Percentiles rank a stretch among this genome's conserved stretches.
Evolutionary conservation across 1,284 basidiomycete genomes (phyloP).

Genomic region (Sporisorium scitamineum): DNA sequence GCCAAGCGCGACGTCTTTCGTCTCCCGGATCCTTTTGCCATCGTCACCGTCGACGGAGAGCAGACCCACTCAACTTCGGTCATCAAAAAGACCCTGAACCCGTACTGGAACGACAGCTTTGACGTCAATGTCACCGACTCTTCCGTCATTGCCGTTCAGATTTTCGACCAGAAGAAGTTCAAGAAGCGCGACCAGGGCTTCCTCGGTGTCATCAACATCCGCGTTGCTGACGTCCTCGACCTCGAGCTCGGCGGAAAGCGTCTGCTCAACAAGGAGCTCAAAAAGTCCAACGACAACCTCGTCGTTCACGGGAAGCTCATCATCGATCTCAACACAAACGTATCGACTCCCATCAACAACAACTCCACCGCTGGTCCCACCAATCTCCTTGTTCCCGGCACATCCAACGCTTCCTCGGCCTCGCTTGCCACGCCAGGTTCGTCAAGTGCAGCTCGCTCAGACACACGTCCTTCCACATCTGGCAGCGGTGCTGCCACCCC

Average conservation of each 20-base stretch:
- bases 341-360: conserved; percentile 64
- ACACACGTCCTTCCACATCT: conserved; percentile 34
- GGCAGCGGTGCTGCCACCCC: conserved; percentile 36
- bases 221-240: conserved; percentile 88
- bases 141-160: conserved; percentile 90
- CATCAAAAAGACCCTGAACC: conserved; percentile 69
- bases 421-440: conserved; percentile 49
- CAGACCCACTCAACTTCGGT: conserved; percentile 87
- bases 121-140: conserved; percentile 82
- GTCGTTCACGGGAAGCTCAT: conserved; percentile 69
- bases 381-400: conserved; percentile 47
- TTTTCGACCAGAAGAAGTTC: conserved; percentile 97
- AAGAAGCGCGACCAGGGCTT: conserved; percentile 95
- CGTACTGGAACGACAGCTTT: conserved; percentile 69
- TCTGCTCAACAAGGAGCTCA: conserved; percentile 70
- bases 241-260: conserved; percentile 89
- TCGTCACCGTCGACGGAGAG: conserved; percentile 92
- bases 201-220: conserved; percentile 91
- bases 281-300: conserved; percentile 68
- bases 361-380: conserved; percentile 55
- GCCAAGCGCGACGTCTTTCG: conserved; percentile 72
- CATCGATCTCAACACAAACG: conserved; percentile 69
- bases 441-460: conserved; percentile 23
- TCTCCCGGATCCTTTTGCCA: conserved; percentile 92
- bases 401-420: conserved; percentile 57